Evolutionary conservation across 805 yeast species (phyloP).

Genomic region (Ogataea ganodermae): DNA sequence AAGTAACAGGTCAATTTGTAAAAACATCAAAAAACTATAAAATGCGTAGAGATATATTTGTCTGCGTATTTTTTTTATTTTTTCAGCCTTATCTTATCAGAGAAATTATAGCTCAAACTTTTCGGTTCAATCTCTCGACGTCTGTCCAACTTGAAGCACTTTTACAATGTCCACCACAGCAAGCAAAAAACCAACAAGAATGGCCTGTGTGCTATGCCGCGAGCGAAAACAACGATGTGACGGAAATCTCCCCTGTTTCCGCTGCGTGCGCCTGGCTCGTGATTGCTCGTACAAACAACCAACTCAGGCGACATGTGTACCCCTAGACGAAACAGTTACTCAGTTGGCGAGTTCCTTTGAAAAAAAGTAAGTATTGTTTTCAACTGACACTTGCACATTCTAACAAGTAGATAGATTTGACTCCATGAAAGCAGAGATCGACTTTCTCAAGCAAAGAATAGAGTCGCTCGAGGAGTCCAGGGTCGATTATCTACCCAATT

Average conservation of each 20-base stretch:
- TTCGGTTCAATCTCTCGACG: too few species aligned
- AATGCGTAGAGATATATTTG: too few species aligned
- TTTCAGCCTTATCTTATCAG: not conserved
- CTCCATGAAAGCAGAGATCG: not conserved
- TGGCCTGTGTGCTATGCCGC: slow-evolving; percentile 12
- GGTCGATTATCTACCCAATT: too few species aligned
- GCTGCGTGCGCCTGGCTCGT: slow-evolving; percentile 7
- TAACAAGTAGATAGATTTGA: not conserved
- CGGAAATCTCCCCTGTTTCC: slow-evolving; percentile 13
- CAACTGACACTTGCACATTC: not conserved
- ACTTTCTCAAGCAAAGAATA: not conserved
- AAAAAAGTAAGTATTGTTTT: not conserved
- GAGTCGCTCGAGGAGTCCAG: not conserved
- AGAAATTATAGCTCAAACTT: not conserved
- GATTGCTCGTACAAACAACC: slow-evolving; percentile 10
- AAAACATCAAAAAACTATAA: too few species aligned
- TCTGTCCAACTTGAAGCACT: too few species aligned
- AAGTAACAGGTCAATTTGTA: too few species aligned
- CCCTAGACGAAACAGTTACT: not conserved
- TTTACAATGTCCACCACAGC: too few species aligned
- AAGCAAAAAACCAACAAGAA: not conserved
- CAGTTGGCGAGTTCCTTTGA: not conserved
- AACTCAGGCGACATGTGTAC: not conserved
- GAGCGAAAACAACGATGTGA: slow-evolving; percentile 14
- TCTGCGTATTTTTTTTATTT: not conserved